Percentiles rank a stretch among this genome's conserved stretches.
phyloP scores from a whole-genome alignment of 306 rosid genomes.

The Casuarina cunninghamiana region DNA sequence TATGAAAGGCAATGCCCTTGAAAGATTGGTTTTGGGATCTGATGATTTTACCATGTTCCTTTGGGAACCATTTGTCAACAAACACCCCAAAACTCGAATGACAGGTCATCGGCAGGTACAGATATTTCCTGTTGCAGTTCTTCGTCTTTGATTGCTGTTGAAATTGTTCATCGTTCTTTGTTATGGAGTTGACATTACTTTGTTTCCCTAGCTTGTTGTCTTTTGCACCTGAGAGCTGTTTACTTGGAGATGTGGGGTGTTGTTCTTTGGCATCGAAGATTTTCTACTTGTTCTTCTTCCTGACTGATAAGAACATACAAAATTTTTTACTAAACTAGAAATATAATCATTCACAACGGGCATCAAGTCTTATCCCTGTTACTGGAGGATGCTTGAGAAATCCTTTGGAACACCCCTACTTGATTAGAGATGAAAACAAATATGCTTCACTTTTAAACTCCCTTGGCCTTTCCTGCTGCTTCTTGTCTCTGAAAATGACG shows the following conservation, averaged over 20 bases:
- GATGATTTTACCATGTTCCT: slow-evolving; percentile 97
- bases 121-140: background rate
- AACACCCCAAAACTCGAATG: slow-evolving; percentile 87
- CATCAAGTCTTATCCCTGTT: background rate
- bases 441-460: background rate
- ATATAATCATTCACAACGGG: slow-evolving; percentile 9
- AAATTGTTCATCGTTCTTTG: slow-evolving; percentile 15
- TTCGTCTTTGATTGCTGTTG: slow-evolving; percentile 1
- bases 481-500: background rate
- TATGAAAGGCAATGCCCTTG: slow-evolving; percentile 85
- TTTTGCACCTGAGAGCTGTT: slow-evolving; percentile 13
- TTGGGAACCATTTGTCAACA: slow-evolving; percentile 91
- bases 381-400: background rate
- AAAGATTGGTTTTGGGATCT: slow-evolving; percentile 93
- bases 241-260: slow-evolving; percentile 1
- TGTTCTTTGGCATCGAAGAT: background rate
- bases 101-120: slow-evolving; percentile 95
- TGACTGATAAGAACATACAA: slow-evolving; percentile 2
- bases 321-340: slow-evolving; percentile 17
- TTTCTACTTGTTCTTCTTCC: background rate
- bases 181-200: slow-evolving; percentile 21
- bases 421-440: background rate
- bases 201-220: background rate
- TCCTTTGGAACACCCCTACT: too few species aligned
- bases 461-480: background rate